phyloP scores from a whole-genome alignment of 176 grass and related monocot species.

The Rhynchospora pubera region DNA sequence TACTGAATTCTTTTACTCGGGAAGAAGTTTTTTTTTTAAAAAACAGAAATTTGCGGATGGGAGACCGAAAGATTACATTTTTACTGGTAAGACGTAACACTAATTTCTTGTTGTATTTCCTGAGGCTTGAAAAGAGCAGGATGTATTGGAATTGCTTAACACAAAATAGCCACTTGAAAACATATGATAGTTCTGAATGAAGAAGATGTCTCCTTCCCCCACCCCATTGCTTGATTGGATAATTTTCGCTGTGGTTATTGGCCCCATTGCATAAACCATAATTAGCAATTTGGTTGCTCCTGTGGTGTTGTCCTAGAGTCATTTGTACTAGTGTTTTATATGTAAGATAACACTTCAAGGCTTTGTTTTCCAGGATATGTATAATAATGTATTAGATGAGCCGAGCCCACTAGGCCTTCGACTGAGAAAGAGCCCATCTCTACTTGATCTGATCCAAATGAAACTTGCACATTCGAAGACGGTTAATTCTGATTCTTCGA shows the following conservation, averaged over 20 bases:
- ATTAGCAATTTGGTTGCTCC: neutral
- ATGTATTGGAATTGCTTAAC: neutral
- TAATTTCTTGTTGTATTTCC: neutral
- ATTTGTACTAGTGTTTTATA: neutral
- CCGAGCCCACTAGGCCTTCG: conserved; percentile 59
- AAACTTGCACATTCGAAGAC: conserved; percentile 37
- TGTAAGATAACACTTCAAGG: neutral
- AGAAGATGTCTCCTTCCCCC: neutral
- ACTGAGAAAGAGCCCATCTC: conserved; percentile 57
- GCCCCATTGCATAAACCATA: neutral
- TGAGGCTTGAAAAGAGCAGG: neutral
- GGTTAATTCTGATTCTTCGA: conserved; percentile 12
- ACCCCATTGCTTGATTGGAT: neutral
- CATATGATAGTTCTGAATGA: neutral
- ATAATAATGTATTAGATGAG: conserved; percentile 46
- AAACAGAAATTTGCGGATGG: too few relatives aligned
- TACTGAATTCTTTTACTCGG: too few relatives aligned
- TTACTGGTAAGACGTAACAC: too few relatives aligned
- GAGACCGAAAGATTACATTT: too few relatives aligned
- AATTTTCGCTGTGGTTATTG: neutral
- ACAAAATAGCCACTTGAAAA: neutral
- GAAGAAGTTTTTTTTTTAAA: too few relatives aligned
- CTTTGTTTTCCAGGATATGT: conserved; percentile 38
- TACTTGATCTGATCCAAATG: conserved; percentile 57
- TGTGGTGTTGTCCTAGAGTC: neutral